phyloP scores from a whole-genome alignment of 441 rosid genomes.

The Gossypium schwendimanii region DNA sequence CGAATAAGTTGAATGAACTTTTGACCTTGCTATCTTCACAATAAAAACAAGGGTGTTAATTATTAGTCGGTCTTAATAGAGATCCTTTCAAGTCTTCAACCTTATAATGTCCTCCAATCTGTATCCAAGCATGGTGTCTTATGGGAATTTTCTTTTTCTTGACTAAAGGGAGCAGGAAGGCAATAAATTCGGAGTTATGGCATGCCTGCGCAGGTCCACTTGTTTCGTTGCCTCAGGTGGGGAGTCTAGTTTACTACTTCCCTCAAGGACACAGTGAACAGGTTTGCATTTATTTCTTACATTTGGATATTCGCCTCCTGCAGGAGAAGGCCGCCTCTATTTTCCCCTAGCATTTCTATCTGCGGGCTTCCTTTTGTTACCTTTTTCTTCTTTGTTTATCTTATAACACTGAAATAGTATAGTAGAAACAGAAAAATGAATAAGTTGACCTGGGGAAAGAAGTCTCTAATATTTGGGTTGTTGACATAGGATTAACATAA shows the following conservation, averaged over 20 bases:
- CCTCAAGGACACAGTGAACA: conserved; percentile 98
- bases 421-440: not conserved
- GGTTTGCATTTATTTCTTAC: conserved; percentile 43
- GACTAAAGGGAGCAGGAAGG: conserved; percentile 52
- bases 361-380: not conserved
- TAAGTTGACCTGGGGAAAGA: not conserved
- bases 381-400: not conserved
- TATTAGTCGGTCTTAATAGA: not conserved
- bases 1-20: not conserved
- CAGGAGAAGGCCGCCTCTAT: not conserved
- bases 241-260: conserved; percentile 82
- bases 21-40: not conserved
- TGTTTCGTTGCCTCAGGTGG: conserved; percentile 85
- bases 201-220: conserved; percentile 99
- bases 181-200: conserved; percentile 86
- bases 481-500: too few relatives aligned
- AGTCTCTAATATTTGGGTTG: not conserved
- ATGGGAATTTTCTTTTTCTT: conserved; percentile 9
- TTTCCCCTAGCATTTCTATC: not conserved
- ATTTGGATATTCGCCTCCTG: not conserved
- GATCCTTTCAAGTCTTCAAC: not conserved
- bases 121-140: not conserved
- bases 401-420: not conserved
- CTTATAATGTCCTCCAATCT: not conserved
- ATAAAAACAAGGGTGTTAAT: not conserved